Base-by-base conservation (phyloP, 2,329 filamentous ascomycete species). In the Scortechinia acanthostroma region DNA sequence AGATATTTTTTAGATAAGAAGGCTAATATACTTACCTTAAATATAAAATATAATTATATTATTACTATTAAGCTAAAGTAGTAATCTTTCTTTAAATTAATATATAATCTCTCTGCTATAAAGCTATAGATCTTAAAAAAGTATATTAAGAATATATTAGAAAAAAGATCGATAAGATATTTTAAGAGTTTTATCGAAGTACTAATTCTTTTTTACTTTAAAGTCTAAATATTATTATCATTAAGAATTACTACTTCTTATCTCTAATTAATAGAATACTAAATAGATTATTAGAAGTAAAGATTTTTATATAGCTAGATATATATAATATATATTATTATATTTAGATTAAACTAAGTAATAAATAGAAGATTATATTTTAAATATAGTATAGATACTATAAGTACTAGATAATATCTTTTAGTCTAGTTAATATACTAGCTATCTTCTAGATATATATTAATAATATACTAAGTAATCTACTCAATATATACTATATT, bases 181-280 rank as follows among this genome's bases (percentile, higher is more conserved):
- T n/a, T n/a, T n/a, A n/a, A n/a, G n/a, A n/a, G n/a, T n/a, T n/a
- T n/a, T n/a, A n/a, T n/a, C n/a, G n/a, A n/a, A n/a, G n/a, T n/a
- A n/a, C n/a, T 10, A 30, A 30, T 30, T n/a, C 10, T 10, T 30
- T 30, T 10, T 30, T 30, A 10, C n/a, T 10, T 10, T 30, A 30
- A n/a, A 30, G 25, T 30, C 10, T 10, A 10, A 30, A 30, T 10
- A 30, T 30, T 30, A 30, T n/a, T 30, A 22, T 15, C n/a, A 14
- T 17, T 22, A 28, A 22, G 30, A 21, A 43, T 14, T 4, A 20
- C 14, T 43, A 4, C 4, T 43, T 17, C 20, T 43, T 19, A 4
- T 44, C 4, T 40, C 28, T 28, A 44, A 44, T 33, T 33, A 45
- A n/a, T n/a, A n/a, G n/a, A n/a, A n/a, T n/a, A n/a, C n/a, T n/a